Evolutionary conservation across 192 early-diverging fungal species (phyloP).

Genomic region (Irineochytrium annulatum): DNA sequence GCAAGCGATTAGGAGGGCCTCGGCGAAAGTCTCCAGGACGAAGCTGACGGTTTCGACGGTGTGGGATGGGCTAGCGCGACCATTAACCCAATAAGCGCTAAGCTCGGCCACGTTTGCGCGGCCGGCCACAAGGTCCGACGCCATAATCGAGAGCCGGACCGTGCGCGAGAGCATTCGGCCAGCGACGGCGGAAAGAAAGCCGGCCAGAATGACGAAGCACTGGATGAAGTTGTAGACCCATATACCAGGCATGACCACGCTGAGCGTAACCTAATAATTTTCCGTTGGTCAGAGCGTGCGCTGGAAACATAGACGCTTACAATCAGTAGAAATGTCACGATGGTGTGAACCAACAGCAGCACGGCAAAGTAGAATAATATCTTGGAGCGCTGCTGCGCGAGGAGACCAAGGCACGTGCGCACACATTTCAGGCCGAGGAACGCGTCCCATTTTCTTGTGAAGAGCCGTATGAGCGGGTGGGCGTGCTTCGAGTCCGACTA

Average conservation of each 20-base stretch:
- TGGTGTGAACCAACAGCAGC: slow-evolving; percentile 8
- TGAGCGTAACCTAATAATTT: background rate
- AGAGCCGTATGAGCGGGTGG: too few species aligned
- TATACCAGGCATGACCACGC: slow-evolving; percentile 8
- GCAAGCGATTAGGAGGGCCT: slow-evolving; percentile 5
- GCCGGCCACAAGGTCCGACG: slow-evolving; percentile 6
- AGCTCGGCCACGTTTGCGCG: slow-evolving; percentile 5
- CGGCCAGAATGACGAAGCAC: slow-evolving; percentile 5
- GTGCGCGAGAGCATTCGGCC: background rate
- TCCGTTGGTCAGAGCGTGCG: background rate
- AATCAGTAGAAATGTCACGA: background rate
- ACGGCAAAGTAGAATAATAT: background rate
- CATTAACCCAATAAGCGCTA: slow-evolving; percentile 6
- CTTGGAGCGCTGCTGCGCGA: background rate
- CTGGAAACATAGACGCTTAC: background rate
- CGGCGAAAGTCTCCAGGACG: background rate
- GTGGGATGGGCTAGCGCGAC: slow-evolving; percentile 3
- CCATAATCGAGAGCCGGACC: background rate
- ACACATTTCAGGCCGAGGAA: too few species aligned
- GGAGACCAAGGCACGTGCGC: too few species aligned
- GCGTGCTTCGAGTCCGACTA: too few species aligned
- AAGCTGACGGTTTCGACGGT: background rate
- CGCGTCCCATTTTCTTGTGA: too few species aligned
- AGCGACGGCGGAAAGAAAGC: slow-evolving; percentile 3
- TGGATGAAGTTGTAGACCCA: slow-evolving; percentile 20